phyloP scores from a whole-genome alignment of 495 filamentous ascomycete species.

The Tricharina praecox region DNA sequence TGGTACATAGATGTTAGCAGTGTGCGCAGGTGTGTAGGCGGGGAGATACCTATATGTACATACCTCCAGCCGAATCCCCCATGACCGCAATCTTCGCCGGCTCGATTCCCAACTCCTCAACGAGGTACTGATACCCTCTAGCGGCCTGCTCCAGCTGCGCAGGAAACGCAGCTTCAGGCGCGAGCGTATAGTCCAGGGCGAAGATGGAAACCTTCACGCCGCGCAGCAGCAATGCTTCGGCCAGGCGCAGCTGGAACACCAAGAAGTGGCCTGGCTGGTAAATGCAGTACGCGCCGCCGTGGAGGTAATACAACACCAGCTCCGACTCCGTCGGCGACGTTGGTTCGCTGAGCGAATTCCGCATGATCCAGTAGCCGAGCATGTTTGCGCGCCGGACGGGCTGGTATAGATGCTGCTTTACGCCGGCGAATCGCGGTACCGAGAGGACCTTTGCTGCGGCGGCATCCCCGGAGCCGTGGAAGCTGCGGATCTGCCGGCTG shows the following conservation, averaged over 20 bases:
- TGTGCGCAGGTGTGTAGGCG: not conserved
- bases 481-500: not conserved
- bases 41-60: not conserved
- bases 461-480: not conserved
- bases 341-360: not conserved
- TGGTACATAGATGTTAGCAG: not conserved
- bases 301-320: not conserved
- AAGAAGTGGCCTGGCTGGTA: not conserved
- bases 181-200: not conserved
- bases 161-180: not conserved
- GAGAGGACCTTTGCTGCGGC: not conserved
- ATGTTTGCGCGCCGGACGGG: not conserved
- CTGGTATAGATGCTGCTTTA: not conserved
- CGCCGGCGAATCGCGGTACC: not conserved
- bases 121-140: not conserved
- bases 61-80: conserved; percentile 3
- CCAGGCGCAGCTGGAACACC: not conserved
- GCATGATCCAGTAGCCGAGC: not conserved
- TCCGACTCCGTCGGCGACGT: not conserved
- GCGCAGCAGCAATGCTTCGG: not conserved
- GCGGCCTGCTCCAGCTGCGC: not conserved
- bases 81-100: not conserved
- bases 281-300: not conserved
- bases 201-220: not conserved
- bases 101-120: not conserved